Percentiles rank a stretch among this genome's conserved stretches.
Evolutionary conservation across 2,329 filamentous ascomycete genomes (phyloP).

Genomic region (Pezicula radicicola): DNA sequence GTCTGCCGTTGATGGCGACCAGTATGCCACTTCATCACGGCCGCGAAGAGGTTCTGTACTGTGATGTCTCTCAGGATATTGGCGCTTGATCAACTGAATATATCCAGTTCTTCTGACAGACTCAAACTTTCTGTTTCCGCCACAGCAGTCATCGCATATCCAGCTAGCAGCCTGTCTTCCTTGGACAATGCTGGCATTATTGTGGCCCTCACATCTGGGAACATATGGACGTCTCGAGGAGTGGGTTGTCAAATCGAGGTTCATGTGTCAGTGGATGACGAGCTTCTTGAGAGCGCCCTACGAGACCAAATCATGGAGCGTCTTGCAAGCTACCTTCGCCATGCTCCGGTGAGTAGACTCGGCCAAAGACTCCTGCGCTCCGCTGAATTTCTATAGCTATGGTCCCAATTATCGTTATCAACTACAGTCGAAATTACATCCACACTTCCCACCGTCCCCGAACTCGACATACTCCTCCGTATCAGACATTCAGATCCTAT

Average conservation of each 20-base stretch:
- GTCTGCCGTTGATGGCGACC: not conserved
- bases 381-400: conserved; percentile 18
- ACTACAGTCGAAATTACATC: conserved; percentile 10
- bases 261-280: conserved; percentile 13
- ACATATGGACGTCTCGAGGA: conserved; percentile 20
- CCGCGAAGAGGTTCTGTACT: not conserved
- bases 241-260: conserved; percentile 16
- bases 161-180: not conserved
- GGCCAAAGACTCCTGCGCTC: not conserved
- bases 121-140: conserved; percentile 12
- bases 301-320: conserved; percentile 7
- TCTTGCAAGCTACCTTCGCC: conserved; percentile 14
- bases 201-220: conserved; percentile 17
- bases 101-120: conserved; percentile 8
- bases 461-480: conserved; percentile 12
- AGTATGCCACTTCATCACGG: not conserved
- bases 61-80: conserved; percentile 16
- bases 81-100: conserved; percentile 10
- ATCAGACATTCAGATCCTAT: conserved; percentile 11
- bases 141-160: conserved; percentile 5
- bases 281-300: conserved; percentile 2
- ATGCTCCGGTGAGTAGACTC: conserved; percentile 15
- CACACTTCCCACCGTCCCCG: not conserved
- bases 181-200: conserved; percentile 2
- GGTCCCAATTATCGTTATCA: conserved; percentile 20